These are phyloP conservation scores for Krasilnikovozyma curviuscula DNA, from an alignment of 768 basidiomycete genomes.

Conservation along the genomic window DNA sequence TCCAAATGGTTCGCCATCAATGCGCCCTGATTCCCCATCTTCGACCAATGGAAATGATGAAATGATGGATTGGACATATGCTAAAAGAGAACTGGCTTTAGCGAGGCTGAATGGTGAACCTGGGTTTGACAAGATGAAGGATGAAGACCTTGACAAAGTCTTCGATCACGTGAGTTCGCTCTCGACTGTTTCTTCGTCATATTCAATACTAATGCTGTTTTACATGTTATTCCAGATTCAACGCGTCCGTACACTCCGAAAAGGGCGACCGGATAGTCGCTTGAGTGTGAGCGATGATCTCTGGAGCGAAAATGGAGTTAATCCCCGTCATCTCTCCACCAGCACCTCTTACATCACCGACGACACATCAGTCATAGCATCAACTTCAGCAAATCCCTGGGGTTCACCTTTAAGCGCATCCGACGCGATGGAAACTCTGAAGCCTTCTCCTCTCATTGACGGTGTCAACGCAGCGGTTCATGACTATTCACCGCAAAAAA, in stretches of 20 bases:
- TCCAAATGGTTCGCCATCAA: constrained; percentile 29
- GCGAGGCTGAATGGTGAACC: constrained; percentile 68
- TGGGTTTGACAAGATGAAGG: constrained; percentile 73
- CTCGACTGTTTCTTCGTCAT: background rate
- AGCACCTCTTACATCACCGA: constrained; percentile 75
- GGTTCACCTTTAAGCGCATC: background rate
- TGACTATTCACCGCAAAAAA: constrained; percentile 36
- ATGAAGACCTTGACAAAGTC: constrained; percentile 52
- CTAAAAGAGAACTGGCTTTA: constrained; percentile 79
- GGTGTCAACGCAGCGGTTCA: constrained; percentile 36
- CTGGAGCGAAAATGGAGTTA: constrained; percentile 64
- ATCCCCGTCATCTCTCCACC: constrained; percentile 41
- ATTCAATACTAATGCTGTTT: too few species aligned
- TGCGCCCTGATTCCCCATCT: constrained; percentile 61
- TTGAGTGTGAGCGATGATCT: constrained; percentile 38
- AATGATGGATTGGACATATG: constrained; percentile 79
- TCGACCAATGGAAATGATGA: constrained; percentile 45
- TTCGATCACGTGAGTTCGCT: constrained; percentile 8
- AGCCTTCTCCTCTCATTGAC: background rate
- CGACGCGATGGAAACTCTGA: background rate
- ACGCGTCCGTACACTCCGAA: constrained; percentile 66
- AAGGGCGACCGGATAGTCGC: constrained; percentile 43
- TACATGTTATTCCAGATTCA: constrained; percentile 8
- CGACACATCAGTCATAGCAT: constrained; percentile 55
- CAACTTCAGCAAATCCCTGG: constrained; percentile 37